phyloP scores from a whole-genome alignment of 495 filamentous ascomycete genomes.

The Tuber aestivum region DNA sequence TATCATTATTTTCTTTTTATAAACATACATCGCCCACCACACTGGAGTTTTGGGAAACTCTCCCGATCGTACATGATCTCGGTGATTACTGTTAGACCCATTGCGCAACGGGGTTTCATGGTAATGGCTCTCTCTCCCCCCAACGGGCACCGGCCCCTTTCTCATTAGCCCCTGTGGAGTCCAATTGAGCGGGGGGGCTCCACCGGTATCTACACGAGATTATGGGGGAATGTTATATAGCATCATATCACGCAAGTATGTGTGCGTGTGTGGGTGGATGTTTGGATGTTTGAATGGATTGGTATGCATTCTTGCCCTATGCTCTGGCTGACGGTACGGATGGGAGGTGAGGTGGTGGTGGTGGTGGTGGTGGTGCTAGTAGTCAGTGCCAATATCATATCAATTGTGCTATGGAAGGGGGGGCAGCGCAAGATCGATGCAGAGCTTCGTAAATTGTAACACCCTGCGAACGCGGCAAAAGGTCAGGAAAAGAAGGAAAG shows the following conservation, averaged over 20 bases:
- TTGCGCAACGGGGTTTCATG: too few species aligned
- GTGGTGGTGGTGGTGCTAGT: not conserved
- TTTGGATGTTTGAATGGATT: not conserved
- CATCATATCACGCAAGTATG: not conserved
- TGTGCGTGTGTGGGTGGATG: not conserved
- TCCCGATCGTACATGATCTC: not conserved
- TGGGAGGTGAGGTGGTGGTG: not conserved
- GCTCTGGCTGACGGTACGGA: not conserved
- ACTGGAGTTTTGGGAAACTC: not conserved
- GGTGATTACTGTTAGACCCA: too few species aligned
- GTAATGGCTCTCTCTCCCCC: too few species aligned
- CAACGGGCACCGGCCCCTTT: not conserved
- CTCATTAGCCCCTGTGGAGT: not conserved
- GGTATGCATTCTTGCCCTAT: not conserved
- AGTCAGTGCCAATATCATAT: not conserved
- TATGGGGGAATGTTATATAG: not conserved
- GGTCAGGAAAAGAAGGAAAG: not conserved
- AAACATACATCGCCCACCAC: not conserved
- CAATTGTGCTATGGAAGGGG: not conserved
- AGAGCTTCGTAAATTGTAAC: not conserved
- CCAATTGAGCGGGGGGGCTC: not conserved
- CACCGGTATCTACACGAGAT: not conserved
- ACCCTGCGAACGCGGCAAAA: not conserved
- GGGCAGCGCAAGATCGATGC: not conserved
- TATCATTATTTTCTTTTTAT: too few species aligned